A percentile compares a stretch with the other conserved stretches of the same genome.
Evolutionary conservation across 371 early-diverging fungal genomes (phyloP).

Genomic region (Smittium mucronatum): DNA sequence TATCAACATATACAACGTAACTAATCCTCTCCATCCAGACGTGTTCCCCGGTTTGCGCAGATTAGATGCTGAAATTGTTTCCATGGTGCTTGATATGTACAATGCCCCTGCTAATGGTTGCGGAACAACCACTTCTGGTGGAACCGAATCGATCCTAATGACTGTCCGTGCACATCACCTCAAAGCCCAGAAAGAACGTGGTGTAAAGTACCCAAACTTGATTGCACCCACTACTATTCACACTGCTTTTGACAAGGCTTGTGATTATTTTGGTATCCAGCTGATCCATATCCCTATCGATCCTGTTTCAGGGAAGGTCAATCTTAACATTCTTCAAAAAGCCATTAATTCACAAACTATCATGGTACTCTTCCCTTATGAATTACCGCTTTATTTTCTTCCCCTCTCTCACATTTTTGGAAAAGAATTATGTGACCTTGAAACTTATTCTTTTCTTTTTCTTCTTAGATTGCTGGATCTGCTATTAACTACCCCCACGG

Average conservation of each 20-base stretch:
- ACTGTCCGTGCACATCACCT: constrained; percentile 40
- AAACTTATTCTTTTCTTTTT: background rate
- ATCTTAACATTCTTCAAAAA: constrained; percentile 50
- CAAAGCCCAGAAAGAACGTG: constrained; percentile 36
- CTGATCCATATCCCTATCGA: constrained; percentile 73
- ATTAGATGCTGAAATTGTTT: constrained; percentile 89
- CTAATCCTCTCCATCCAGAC: constrained; percentile 91
- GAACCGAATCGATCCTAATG: constrained; percentile 90
- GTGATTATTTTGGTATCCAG: constrained; percentile 78
- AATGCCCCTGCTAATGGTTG: constrained; percentile 59
- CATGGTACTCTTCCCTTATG: constrained; percentile 37
- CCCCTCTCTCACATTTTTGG: too few species aligned
- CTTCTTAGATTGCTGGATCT: constrained; percentile 64
- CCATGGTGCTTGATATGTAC: constrained; percentile 79
- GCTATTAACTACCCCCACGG: constrained; percentile 90
- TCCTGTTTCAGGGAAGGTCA: constrained; percentile 58
- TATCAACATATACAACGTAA: constrained; percentile 65
- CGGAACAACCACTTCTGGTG: constrained; percentile 85
- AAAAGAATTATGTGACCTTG: too few species aligned
- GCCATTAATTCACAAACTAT: constrained; percentile 85
- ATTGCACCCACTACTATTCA: constrained; percentile 82
- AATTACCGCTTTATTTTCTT: background rate
- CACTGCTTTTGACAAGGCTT: constrained; percentile 92
- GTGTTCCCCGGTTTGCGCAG: constrained; percentile 89
- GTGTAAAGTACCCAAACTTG: constrained; percentile 83